These are phyloP conservation scores for Colletotrichum gigasporum DNA, from an alignment of 2,329 filamentous ascomycete genomes.

Conservation along the genomic window DNA sequence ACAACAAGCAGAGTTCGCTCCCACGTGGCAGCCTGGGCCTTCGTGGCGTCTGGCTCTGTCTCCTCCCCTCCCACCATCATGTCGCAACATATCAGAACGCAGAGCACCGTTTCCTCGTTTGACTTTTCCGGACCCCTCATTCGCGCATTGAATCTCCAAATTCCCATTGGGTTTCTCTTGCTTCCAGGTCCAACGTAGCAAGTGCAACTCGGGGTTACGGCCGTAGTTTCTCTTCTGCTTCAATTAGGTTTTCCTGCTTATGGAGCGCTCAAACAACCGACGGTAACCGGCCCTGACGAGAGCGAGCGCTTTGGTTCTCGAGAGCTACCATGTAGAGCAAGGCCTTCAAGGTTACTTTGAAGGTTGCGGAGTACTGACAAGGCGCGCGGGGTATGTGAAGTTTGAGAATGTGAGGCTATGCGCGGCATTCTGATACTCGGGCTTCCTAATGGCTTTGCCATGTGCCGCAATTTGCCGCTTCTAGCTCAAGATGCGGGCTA, in stretches of 20 bases:
- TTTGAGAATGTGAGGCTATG: constrained; percentile 11
- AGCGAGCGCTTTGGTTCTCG: neutral
- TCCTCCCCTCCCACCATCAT: neutral
- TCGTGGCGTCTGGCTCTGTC: constrained; percentile 8
- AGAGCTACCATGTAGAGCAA: neutral
- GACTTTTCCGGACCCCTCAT: constrained; percentile 9
- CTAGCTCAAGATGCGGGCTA: neutral
- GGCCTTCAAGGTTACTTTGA: constrained; percentile 12
- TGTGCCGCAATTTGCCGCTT: neutral
- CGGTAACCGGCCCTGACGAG: neutral
- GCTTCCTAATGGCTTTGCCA: neutral
- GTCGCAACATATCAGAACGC: neutral
- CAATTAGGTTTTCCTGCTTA: neutral
- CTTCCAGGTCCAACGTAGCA: neutral
- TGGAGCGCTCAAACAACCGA: constrained; percentile 13
- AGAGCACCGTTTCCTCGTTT: constrained; percentile 3
- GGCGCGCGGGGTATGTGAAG: constrained; percentile 26
- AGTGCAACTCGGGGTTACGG: neutral
- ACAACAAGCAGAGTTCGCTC: constrained; percentile 10
- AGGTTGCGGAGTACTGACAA: constrained; percentile 26
- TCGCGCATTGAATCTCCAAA: constrained; percentile 21
- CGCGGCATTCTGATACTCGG: neutral
- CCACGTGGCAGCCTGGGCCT: constrained; percentile 22
- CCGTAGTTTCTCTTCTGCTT: neutral
- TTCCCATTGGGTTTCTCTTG: constrained; percentile 4